Evolutionary conservation across 23 red algal genomes (phyloP).

Genomic region (Gracilariopsis chorda): DNA sequence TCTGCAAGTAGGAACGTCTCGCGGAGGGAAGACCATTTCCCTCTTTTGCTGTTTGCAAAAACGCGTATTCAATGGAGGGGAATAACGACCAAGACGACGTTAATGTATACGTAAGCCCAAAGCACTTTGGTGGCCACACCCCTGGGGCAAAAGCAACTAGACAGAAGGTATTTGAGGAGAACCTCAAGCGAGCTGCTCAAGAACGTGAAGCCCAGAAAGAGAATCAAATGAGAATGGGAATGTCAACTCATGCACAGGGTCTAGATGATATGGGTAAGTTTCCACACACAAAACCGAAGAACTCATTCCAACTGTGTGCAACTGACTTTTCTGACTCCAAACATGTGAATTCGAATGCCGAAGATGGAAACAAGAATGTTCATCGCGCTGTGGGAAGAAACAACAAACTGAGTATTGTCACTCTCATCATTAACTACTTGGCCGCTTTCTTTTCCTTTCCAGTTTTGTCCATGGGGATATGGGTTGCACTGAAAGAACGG

Average conservation of each 20-base stretch:
- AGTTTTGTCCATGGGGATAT: slow-evolving; percentile 11
- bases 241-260: not conserved
- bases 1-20: no score
- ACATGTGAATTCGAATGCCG: no score
- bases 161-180: slow-evolving; percentile 59
- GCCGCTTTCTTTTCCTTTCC: not conserved
- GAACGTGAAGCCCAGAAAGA: not conserved
- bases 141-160: slow-evolving; percentile 36
- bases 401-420: slow-evolving; percentile 29
- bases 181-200: slow-evolving; percentile 12
- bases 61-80: slow-evolving; percentile 3
- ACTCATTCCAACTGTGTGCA: no score
- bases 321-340: no score
- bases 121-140: slow-evolving; percentile 35
- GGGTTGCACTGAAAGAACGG: slow-evolving; percentile 23
- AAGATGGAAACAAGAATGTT: slow-evolving; percentile 21
- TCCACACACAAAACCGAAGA: no score
- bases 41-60: no score
- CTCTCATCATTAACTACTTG: slow-evolving; percentile 21
- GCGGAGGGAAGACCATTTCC: no score
- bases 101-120: slow-evolving; percentile 50
- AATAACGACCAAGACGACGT: slow-evolving; percentile 44
- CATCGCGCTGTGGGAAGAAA: slow-evolving; percentile 44
- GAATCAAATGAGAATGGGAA: not conserved
- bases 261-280: not conserved